Conservation (phyloP, 1,139 yeast species). For the Yamadazyma blattariae region DNA sequence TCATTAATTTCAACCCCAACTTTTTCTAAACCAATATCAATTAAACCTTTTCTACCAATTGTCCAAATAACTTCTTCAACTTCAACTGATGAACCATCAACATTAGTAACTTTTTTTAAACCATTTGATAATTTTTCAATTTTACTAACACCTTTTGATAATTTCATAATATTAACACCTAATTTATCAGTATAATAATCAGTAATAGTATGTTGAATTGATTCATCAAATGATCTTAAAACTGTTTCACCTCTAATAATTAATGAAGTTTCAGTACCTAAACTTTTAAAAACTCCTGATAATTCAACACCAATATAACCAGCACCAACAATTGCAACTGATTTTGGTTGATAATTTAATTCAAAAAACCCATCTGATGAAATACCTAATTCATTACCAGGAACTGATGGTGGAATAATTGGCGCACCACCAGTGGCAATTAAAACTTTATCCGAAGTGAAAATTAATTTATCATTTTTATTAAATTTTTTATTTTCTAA, state of each 20-base stretch:
- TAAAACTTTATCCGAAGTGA: conserved; percentile 77
- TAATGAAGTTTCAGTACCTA: conserved; percentile 85
- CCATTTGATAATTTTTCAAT: conserved; percentile 63
- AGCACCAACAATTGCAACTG: conserved; percentile 94
- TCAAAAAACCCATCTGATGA: conserved; percentile 91
- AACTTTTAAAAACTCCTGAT: conserved; percentile 87
- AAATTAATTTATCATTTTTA: conserved; percentile 55
- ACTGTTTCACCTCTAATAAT: conserved; percentile 90
- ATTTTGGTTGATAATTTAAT: conserved; percentile 77
- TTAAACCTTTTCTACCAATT: conserved; percentile 78
- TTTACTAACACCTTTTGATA: conserved; percentile 51
- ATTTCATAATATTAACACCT: conserved; percentile 79
- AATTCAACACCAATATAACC: conserved; percentile 97
- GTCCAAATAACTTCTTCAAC: conserved; percentile 93
- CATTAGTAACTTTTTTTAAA: conserved; percentile 57
- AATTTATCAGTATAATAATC: conserved; percentile 69
- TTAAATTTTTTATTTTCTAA: conserved; percentile 21
- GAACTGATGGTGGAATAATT: conserved; percentile 62
- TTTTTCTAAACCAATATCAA: conserved; percentile 72
- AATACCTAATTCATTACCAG: conserved; percentile 81
- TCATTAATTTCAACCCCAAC: conserved; percentile 67
- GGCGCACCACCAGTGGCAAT: conserved; percentile 96
- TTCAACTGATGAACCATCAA: conserved; percentile 52
- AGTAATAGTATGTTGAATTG: conserved; percentile 77
- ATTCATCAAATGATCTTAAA: conserved; percentile 79